Percentiles rank a stretch among this genome's conserved stretches.
These are phyloP conservation scores for Phytophthora crassamura DNA, from an alignment of 352 stramenopile species.

Conservation along the genomic window DNA sequence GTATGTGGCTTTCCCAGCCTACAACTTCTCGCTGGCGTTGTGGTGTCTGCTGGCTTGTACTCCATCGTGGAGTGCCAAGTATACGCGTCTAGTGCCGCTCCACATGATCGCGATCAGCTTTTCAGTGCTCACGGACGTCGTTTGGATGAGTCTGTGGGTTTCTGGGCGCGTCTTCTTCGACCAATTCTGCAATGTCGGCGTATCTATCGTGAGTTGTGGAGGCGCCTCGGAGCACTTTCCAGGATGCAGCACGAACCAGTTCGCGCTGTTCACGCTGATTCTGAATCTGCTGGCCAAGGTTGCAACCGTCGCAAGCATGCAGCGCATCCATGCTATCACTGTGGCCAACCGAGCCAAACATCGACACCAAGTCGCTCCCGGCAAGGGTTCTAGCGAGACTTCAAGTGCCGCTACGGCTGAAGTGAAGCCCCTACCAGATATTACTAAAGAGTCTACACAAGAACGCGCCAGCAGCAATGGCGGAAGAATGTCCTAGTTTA, in stretches of 20 bases:
- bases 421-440: slow-evolving; percentile 25
- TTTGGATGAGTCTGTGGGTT: slow-evolving; percentile 84
- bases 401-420: slow-evolving; percentile 12
- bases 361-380: slow-evolving; percentile 15
- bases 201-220: slow-evolving; percentile 75
- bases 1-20: slow-evolving; percentile 82
- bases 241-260: slow-evolving; percentile 77
- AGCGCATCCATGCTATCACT: slow-evolving; percentile 50
- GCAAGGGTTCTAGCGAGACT: slow-evolving; percentile 7
- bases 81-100: slow-evolving; percentile 57
- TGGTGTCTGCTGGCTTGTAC: slow-evolving; percentile 72
- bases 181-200: slow-evolving; percentile 65
- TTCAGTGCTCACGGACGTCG: slow-evolving; percentile 70
- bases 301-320: slow-evolving; percentile 46
- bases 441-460: slow-evolving; percentile 4
- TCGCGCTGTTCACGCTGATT: slow-evolving; percentile 67
- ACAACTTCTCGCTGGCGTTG: slow-evolving; percentile 80
- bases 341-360: slow-evolving; percentile 23
- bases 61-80: slow-evolving; percentile 53
- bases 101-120: slow-evolving; percentile 56
- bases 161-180: slow-evolving; percentile 79
- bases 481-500: background rate
- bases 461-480: slow-evolving; percentile 5
- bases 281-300: slow-evolving; percentile 66
- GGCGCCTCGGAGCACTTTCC: slow-evolving; percentile 66